These are phyloP conservation scores for Chlorella sp. DNA, from an alignment of 139 green algal species.

Conservation along the genomic window DNA sequence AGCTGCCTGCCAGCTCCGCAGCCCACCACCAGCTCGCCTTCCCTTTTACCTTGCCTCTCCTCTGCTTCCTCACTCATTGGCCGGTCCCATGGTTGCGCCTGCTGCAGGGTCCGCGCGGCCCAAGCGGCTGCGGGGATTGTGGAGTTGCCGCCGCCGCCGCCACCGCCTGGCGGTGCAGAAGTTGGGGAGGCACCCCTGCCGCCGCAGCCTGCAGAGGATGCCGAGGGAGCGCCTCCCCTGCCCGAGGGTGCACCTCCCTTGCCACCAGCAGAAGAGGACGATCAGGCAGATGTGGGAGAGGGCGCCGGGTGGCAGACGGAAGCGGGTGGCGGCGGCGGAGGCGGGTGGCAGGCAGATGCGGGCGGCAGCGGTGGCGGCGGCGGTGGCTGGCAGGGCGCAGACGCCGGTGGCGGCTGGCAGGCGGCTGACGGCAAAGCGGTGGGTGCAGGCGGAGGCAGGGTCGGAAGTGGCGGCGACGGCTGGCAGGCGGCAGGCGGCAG, in stretches of 20 bases:
- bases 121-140: conserved; percentile 26
- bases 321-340: not conserved
- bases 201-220: not conserved
- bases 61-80: too few species aligned
- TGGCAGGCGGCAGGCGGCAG: not conserved
- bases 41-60: not conserved
- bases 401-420: not conserved
- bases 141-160: conserved; percentile 6
- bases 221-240: not conserved
- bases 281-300: not conserved
- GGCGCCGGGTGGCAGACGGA: not conserved
- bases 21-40: too few species aligned
- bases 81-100: not conserved
- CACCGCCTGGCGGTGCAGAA: not conserved
- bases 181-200: not conserved
- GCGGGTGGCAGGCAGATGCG: conserved; percentile 5
- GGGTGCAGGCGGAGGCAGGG: not conserved
- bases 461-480: not conserved
- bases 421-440: not conserved
- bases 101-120: conserved; percentile 14
- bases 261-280: not conserved
- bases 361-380: not conserved
- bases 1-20: not conserved
- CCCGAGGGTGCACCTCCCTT: not conserved
- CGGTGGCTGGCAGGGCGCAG: not conserved